These are phyloP conservation scores for Eutrema heterophyllum DNA, from an alignment of 345 rosid genomes.

Conservation along the genomic window DNA sequence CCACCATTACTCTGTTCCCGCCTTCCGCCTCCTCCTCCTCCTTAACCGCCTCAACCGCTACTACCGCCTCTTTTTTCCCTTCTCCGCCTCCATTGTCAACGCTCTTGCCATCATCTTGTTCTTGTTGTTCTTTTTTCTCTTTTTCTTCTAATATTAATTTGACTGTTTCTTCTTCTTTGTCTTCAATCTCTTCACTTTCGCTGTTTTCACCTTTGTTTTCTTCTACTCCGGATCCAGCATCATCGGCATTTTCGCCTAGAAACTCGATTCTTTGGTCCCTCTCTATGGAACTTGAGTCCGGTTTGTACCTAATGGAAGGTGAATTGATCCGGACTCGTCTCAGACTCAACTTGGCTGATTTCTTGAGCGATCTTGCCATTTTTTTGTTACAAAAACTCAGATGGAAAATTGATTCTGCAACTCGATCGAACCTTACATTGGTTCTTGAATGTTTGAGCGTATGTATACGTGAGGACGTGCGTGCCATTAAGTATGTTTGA, in stretches of 20 bases:
- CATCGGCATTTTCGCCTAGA: constrained; percentile 28
- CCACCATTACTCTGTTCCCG: constrained; percentile 83
- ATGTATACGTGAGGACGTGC: constrained; percentile 31
- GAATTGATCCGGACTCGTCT: constrained; percentile 41
- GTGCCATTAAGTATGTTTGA: constrained; percentile 19
- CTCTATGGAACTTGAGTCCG: constrained; percentile 29
- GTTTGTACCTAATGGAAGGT: constrained; percentile 41
- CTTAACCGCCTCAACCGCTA: neutral
- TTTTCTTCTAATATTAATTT: constrained; percentile 9
- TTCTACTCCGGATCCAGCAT: constrained; percentile 18
- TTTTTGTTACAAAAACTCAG: neutral
- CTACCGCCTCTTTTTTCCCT: constrained; percentile 11
- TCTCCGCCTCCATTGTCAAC: constrained; percentile 9
- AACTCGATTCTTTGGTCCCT: constrained; percentile 53
- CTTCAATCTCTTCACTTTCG: constrained; percentile 14
- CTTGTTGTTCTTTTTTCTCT: neutral
- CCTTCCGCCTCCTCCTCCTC: neutral
- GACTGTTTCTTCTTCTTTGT: constrained; percentile 16
- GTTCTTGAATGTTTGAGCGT: constrained; percentile 17
- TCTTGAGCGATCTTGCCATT: constrained; percentile 33
- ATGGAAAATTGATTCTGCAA: neutral
- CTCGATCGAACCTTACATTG: constrained; percentile 2
- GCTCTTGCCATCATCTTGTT: constrained; percentile 20
- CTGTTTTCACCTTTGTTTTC: constrained; percentile 6
- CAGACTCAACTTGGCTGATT: constrained; percentile 41